phyloP scores from a whole-genome alignment of 1,284 basidiomycete species.

The Tylopilus sp. region DNA sequence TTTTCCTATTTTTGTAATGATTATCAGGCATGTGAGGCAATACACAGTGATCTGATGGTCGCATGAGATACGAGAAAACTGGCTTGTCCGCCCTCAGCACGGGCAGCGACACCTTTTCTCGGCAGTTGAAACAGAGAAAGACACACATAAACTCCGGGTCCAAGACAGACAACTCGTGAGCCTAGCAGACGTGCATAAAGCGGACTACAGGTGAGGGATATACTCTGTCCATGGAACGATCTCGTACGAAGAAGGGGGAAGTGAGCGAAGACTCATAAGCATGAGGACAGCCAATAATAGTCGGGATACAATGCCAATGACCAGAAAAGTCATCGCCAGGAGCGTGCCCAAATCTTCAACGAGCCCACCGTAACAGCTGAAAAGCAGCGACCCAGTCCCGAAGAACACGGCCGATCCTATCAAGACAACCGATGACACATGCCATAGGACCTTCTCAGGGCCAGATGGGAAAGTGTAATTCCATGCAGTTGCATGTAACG shows the following conservation, averaged over 20 bases:
- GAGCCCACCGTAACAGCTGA: neutral
- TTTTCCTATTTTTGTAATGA: too few species aligned
- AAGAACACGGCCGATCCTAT: neutral
- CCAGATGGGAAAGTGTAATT: slow-evolving; percentile 9
- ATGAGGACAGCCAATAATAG: neutral
- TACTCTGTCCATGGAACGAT: neutral
- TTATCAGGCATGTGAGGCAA: too few species aligned
- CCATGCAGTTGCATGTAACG: slow-evolving; percentile 13
- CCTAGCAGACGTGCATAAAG: too few species aligned
- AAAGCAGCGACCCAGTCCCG: neutral
- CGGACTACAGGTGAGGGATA: neutral
- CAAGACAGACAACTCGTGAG: too few species aligned
- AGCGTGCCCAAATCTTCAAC: too few species aligned
- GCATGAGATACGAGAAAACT: too few species aligned
- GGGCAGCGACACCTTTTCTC: too few species aligned
- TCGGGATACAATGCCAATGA: neutral
- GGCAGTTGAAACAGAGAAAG: too few species aligned
- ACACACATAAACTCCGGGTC: too few species aligned
- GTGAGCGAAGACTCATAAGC: slow-evolving; percentile 9
- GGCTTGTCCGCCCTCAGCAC: too few species aligned
- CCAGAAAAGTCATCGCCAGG: neutral
- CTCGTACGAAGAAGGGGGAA: slow-evolving; percentile 6
- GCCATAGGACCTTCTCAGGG: slow-evolving; percentile 1
- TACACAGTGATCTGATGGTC: too few species aligned
- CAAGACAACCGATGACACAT: slow-evolving; percentile 6